phyloP scores from a whole-genome alignment of 768 basidiomycete species.

The Psilocybe cubensis region DNA sequence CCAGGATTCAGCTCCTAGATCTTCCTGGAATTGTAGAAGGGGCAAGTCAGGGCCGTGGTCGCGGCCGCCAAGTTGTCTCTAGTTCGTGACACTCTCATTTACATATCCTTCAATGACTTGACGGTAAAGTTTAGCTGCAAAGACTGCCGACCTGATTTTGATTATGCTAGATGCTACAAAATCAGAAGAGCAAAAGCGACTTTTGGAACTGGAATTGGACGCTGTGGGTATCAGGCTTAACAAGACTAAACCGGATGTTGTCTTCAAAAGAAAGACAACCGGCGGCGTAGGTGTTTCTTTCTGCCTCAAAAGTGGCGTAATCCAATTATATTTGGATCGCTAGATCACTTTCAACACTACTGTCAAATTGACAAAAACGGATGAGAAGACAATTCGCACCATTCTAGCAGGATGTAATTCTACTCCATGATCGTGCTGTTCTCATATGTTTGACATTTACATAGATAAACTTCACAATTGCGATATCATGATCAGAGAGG shows the following conservation, averaged over 20 bases:
- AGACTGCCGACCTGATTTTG: conserved; percentile 92
- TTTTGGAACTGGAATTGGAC: conserved; percentile 93
- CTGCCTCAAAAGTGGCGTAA: conserved; percentile 2
- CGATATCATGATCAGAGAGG: conserved; percentile 98
- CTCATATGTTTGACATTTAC: neutral
- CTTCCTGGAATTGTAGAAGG: conserved; percentile 96
- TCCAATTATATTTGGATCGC: neutral
- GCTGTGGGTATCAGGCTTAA: conserved; percentile 97
- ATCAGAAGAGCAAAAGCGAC: conserved; percentile 84
- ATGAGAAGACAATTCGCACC: conserved; percentile 92
- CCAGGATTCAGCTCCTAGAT: conserved; percentile 91
- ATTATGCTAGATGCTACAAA: conserved; percentile 95
- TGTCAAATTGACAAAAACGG: conserved; percentile 91
- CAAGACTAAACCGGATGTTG: conserved; percentile 87
- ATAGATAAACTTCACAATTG: conserved; percentile 90
- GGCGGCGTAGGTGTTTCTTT: conserved; percentile 69
- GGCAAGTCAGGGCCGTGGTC: conserved; percentile 86
- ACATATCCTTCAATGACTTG: conserved; percentile 2
- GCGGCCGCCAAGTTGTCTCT: conserved; percentile 95
- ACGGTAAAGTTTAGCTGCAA: conserved; percentile 56
- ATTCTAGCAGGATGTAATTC: conserved; percentile 85
- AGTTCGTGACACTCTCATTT: conserved; percentile 46
- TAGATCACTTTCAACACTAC: conserved; percentile 93
- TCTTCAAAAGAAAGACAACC: conserved; percentile 92
- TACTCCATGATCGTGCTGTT: neutral